A percentile compares a stretch with the other conserved stretches of the same genome.
These are phyloP conservation scores for Cutaneotrichosporon arboriforme DNA, from an alignment of 1,284 basidiomycete genomes.

Conservation along the genomic window DNA sequence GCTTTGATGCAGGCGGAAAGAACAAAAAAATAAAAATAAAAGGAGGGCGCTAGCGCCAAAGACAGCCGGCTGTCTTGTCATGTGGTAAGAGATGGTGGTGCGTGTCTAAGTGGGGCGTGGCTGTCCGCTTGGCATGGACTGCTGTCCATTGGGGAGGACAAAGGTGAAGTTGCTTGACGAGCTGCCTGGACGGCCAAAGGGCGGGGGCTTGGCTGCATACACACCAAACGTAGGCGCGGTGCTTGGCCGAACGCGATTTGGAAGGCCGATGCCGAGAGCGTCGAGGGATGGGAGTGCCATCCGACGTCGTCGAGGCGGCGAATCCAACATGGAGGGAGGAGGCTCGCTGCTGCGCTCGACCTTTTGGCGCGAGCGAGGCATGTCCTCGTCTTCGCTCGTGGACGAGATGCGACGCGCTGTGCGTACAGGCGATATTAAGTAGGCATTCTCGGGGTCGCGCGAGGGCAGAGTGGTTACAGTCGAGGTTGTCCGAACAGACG, in stretches of 20 bases:
- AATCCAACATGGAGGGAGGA: not conserved
- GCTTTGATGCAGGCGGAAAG: too few species aligned
- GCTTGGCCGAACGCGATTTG: conserved; percentile 18
- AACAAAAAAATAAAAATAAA: too few species aligned
- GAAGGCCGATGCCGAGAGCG: conserved; percentile 33
- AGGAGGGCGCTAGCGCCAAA: too few species aligned
- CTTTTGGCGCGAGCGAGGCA: not conserved
- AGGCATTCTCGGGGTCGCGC: too few species aligned
- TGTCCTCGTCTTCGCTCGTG: conserved; percentile 1
- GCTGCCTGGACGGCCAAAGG: not conserved
- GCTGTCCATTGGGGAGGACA: not conserved
- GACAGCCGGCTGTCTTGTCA: too few species aligned
- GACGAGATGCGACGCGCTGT: not conserved
- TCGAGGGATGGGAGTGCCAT: conserved; percentile 31
- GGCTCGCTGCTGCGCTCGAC: not conserved
- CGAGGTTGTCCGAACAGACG: too few species aligned
- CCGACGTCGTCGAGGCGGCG: not conserved
- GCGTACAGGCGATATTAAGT: not conserved
- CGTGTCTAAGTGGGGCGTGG: too few species aligned
- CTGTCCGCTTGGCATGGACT: too few species aligned
- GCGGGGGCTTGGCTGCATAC: not conserved
- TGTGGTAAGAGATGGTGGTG: too few species aligned
- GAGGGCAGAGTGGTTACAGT: too few species aligned
- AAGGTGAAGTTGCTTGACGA: not conserved
- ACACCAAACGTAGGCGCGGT: conserved; percentile 24